Evolutionary conservation across 1,284 basidiomycete genomes (phyloP).

Genomic region (Paramarasmius palmivorus): DNA sequence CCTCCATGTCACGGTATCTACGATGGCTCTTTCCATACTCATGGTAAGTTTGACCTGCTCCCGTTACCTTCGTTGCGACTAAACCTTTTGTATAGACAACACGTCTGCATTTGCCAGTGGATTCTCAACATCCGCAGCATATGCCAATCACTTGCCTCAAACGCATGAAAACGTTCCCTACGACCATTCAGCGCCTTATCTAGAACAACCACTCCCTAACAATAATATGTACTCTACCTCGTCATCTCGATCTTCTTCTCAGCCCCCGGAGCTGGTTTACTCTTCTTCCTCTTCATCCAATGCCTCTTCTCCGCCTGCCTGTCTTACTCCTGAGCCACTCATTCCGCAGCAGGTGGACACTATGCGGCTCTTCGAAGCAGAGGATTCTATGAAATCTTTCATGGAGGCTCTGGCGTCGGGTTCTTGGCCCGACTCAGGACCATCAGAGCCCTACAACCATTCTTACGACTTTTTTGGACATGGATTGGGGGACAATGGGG

Average conservation of each 20-base stretch:
- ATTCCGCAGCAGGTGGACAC: neutral
- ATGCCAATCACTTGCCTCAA: neutral
- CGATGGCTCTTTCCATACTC: neutral
- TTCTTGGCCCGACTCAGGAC: neutral
- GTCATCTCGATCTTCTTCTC: neutral
- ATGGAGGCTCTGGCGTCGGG: neutral
- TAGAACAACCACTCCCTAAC: neutral
- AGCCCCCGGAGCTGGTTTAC: neutral
- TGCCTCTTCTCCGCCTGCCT: neutral
- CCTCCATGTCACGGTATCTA: neutral
- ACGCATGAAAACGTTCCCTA: neutral
- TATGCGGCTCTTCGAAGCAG: neutral
- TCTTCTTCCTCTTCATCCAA: neutral
- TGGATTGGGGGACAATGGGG: neutral
- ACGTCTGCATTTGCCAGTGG: too few relatives aligned
- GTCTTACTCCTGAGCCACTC: constrained; percentile 1
- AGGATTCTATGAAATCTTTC: neutral
- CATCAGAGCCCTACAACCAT: neutral
- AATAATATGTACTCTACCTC: neutral
- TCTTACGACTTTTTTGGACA: neutral
- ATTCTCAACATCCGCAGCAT: neutral
- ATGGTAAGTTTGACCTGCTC: too few relatives aligned
- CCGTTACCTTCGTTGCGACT: neutral
- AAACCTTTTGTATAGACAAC: neutral
- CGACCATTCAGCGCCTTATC: neutral